Conservation (phyloP, 2,329 filamentous ascomycete genomes). For the Falciphora oryzae region DNA sequence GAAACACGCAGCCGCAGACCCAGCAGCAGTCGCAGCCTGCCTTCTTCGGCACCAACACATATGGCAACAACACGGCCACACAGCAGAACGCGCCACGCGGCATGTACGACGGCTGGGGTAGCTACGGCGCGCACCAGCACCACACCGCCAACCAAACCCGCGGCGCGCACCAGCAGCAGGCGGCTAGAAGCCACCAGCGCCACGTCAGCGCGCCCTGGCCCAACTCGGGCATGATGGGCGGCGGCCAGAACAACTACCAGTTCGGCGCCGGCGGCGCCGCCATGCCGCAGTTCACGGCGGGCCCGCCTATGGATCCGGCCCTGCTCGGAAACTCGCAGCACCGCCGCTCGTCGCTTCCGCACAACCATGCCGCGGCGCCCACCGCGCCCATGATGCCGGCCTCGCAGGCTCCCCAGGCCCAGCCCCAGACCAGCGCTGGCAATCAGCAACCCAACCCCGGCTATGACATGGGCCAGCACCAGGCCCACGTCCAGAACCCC, state of each 20-base stretch:
- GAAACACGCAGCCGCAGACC: not conserved
- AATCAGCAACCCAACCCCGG: not conserved
- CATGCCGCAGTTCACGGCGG: conserved; percentile 2
- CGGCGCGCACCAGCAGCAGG: not conserved
- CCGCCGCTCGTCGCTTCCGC: conserved; percentile 5
- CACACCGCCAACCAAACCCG: too few species aligned
- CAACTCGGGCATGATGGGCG: not conserved
- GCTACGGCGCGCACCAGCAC: not conserved
- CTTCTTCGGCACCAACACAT: not conserved
- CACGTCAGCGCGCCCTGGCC: conserved; percentile 5
- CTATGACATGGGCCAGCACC: not conserved
- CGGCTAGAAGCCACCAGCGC: conserved; percentile 5
- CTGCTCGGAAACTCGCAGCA: not conserved
- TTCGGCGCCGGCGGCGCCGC: not conserved
- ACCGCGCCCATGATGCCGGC: not conserved
- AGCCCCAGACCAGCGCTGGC: not conserved
- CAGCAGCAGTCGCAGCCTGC: not conserved
- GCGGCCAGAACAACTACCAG: conserved; percentile 2
- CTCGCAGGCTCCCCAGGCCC: not conserved
- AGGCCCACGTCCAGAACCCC: not conserved
- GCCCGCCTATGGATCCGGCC: conserved; percentile 1
- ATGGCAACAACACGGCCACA: not conserved
- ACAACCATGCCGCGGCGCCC: conserved; percentile 3
- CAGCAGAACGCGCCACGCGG: not conserved
- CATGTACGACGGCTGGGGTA: conserved; percentile 6